phyloP scores from a whole-genome alignment of 176 grass and related monocot species.

The Lolium rigidum region DNA sequence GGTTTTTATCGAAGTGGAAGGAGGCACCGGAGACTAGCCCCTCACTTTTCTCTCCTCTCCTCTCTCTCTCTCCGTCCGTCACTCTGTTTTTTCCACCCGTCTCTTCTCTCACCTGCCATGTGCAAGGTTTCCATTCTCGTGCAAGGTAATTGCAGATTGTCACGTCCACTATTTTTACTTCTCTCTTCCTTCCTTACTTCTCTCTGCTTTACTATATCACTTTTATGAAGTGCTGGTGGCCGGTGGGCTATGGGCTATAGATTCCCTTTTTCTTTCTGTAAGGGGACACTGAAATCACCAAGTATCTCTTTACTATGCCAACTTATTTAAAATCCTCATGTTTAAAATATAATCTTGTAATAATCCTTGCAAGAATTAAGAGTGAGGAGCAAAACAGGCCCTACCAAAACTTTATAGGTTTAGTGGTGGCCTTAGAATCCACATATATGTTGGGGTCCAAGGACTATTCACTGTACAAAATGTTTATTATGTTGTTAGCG shows the following conservation, averaged over 20 bases:
- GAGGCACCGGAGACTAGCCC: neutral
- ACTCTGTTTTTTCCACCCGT: neutral
- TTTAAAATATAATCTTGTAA: no score
- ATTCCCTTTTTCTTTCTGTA: neutral
- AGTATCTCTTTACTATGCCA: neutral
- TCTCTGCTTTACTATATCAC: neutral
- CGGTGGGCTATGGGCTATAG: neutral
- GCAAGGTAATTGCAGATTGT: neutral
- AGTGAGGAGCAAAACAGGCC: neutral
- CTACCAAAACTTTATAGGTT: neutral
- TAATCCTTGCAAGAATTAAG: neutral
- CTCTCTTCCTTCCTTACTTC: neutral
- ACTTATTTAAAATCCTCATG: no score
- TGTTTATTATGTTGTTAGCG: no score
- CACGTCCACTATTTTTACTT: neutral
- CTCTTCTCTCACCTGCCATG: neutral
- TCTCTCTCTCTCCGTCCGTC: neutral
- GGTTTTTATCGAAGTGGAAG: slow-evolving; percentile 5
- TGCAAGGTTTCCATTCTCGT: neutral
- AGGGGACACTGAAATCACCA: neutral
- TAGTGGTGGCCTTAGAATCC: no score
- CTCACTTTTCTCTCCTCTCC: neutral
- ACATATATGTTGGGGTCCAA: no score
- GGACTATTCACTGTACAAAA: no score
- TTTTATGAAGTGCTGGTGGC: neutral